Base-by-base conservation (phyloP, 2,329 filamentous ascomycete species). In the Sclerotinia sclerotiorum region DNA sequence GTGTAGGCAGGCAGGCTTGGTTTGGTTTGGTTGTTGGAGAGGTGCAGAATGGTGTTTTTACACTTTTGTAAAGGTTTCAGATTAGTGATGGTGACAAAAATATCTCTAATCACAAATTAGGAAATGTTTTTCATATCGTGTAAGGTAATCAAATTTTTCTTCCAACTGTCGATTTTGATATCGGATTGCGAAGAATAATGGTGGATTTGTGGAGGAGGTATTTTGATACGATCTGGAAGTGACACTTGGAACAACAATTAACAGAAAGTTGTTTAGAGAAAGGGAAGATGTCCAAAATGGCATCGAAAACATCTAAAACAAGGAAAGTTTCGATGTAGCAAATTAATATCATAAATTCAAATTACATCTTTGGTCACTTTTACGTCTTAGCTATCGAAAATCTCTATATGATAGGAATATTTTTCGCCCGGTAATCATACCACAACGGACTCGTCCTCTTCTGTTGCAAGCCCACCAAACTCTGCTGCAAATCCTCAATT, bases 401-500 rank as follows among this genome's bases (percentile, higher is more conserved):
- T n/a, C 11, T 35, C 21, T 49, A 62, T 17, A 35, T 19, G 0
- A 68, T 48, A 8, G 83, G 82, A 3, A 84, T 73, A 54, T 84
- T 83, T 51, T 80, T 80, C 66, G 76, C 75, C 58, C 83, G 75
- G 71, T 86, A 86, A 2, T 82, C 84, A 3, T 80, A 78, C 85
- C 85, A 88, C 68, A 79, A 77, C 0, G 86, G 85, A 58, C 81
- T 75, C 2, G 79, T 81, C 44, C 86, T 81, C 76, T 81, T 81
- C 67, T 83, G 83, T 17, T 76, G 73, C 0, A 81, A 83, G 8
- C 79, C 75, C 27, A 42, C 66, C 19, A 55, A 48, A 51, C 44
- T 52, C 21, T 42, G 44, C 60, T 85, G 83, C 70, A 88, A 75
- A 74, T 89, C 83, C 77, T 89, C 87, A 72, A 89, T 88, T 1